Evolutionary conservation across 2,329 filamentous ascomycete species (phyloP), one percentile per base, ranked within the genome.

Genomic region (Penicillium sp.): DNA sequence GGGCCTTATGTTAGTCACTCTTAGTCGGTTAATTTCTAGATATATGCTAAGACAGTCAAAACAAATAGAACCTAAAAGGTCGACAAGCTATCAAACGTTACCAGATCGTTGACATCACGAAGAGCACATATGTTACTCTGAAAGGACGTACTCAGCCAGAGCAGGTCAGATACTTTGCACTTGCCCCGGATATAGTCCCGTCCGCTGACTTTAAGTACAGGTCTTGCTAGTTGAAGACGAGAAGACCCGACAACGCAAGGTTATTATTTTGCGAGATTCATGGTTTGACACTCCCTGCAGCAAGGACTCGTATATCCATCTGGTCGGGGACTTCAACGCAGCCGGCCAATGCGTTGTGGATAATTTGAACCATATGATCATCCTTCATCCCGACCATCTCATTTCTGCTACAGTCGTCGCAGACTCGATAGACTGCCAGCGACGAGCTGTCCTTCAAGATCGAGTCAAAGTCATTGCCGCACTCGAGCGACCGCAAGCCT

Each of bases 381-480:
- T 99, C 57, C 78, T 99, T 15, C 93, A 99, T 69, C 94, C 94
- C 0, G 94, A 99, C 69, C 93, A 97, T 75, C 84, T 99, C 35
- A 89, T 99, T 53, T 97, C 94, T 2, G 89, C 94, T 3, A 97
- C 94, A 0, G 91, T 95, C 6, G 89, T 99, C 43, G 93, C 92
- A n/a, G 94, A 99, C 74, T 96, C 94, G 0, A 96, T 97, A 72
- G 88, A 87, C 25, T 99, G 94, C 71, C 88, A 90, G 71, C 89
- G 94, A 19, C 89, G 93, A 62, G 92, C 94, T 31, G 93, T 97
- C 1, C 83, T 99, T 27, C 93, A 97, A 73, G 93, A 99, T 73
- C 88, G 94, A 33, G 89, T 99, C 67, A 97, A 97, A 75, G 91
- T 91, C 9, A 93, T 92, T 0, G 89, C 88, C 67, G 89, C 91